A percentile compares a stretch with the other conserved stretches of the same genome.
phyloP scores from a whole-genome alignment of 1,139 yeast species.

The Nakaseomyces bracarensis region DNA sequence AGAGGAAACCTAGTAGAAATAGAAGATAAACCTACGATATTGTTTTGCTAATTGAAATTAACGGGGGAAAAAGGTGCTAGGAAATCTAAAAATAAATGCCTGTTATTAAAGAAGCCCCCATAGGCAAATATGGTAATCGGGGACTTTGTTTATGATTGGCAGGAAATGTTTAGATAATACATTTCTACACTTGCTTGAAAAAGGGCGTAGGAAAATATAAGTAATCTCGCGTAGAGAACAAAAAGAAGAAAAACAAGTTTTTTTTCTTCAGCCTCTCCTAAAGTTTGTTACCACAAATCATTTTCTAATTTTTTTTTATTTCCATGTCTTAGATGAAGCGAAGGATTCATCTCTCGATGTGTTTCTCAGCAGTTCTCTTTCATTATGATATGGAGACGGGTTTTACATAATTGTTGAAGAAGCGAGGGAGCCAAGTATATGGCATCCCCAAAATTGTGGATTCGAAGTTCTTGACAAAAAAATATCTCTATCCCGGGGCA shows the following conservation, averaged over 20 bases:
- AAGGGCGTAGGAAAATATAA: not conserved
- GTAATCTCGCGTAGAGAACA: slow-evolving; percentile 1
- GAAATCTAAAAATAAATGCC: not conserved
- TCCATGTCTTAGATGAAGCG: no score
- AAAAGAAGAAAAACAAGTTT: not conserved
- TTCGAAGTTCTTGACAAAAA: no score
- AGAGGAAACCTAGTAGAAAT: not conserved
- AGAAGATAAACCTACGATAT: not conserved
- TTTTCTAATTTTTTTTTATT: no score
- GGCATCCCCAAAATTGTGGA: no score
- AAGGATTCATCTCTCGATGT: no score
- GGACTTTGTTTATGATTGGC: slow-evolving; percentile 3
- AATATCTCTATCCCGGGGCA: no score
- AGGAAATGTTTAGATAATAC: slow-evolving; percentile 3
- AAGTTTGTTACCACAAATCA: no score
- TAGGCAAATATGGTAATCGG: no score
- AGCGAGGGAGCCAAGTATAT: no score
- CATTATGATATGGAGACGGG: no score
- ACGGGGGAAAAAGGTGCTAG: not conserved
- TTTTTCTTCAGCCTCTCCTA: not conserved
- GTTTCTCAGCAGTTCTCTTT: no score
- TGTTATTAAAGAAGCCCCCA: not conserved
- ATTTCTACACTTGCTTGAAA: not conserved
- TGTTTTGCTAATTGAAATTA: not conserved
- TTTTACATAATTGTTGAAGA: no score